A percentile compares a stretch with the other conserved stretches of the same genome.
These are phyloP conservation scores for Lasiodiplodia gonubiensis DNA, from an alignment of 2,329 filamentous ascomycete species.

Conservation along the genomic window DNA sequence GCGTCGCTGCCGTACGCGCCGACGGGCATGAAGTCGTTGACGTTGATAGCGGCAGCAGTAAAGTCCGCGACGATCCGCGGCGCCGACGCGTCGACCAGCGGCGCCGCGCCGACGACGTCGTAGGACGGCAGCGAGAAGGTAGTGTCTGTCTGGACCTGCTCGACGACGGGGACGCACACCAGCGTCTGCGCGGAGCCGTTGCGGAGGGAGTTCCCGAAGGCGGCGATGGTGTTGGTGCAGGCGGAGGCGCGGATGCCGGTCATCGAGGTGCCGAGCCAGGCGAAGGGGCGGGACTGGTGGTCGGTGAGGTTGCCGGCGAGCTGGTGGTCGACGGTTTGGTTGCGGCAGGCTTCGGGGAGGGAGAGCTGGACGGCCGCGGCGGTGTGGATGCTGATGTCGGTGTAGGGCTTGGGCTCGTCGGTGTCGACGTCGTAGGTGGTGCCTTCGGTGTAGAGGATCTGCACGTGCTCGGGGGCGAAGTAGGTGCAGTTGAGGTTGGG, in stretches of 20 bases:
- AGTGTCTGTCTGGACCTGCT: not conserved
- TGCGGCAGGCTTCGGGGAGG: too few relatives aligned
- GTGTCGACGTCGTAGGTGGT: too few relatives aligned
- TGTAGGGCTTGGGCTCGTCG: fast-evolving
- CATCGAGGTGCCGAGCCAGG: not conserved
- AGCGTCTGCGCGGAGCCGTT: not conserved
- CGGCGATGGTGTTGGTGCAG: not conserved
- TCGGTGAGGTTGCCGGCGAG: too few relatives aligned
- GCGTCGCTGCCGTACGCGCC: not conserved
- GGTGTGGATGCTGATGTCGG: not conserved
- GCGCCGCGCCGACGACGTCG: not conserved
- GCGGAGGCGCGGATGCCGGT: not conserved
- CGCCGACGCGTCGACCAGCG: not conserved
- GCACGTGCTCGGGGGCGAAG: not conserved
- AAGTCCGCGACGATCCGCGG: too few relatives aligned
- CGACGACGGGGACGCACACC: not conserved
- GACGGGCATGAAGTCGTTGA: not conserved
- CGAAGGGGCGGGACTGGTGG: too few relatives aligned
- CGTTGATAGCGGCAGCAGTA: not conserved
- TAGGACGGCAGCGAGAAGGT: not conserved
- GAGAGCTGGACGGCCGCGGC: too few relatives aligned
- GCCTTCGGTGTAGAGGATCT: not conserved
- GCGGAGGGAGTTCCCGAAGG: not conserved
- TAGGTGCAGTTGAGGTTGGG: not conserved
- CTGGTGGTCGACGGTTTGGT: too few relatives aligned